phyloP scores from a whole-genome alignment of 2,329 filamentous ascomycete genomes.

The Fusarium humuli region DNA sequence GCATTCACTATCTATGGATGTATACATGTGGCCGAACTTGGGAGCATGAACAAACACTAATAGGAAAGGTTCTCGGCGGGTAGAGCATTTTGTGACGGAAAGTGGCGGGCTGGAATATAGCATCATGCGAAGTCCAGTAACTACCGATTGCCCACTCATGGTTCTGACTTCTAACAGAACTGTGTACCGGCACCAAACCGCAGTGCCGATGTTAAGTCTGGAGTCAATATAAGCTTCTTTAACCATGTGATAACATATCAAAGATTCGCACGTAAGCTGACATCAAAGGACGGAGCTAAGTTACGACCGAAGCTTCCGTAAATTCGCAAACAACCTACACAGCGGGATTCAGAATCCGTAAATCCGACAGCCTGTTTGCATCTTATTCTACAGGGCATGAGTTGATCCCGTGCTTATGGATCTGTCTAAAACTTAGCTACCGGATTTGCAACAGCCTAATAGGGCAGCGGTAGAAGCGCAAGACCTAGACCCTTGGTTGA shows the following conservation, averaged over 20 bases:
- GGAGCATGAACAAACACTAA: not conserved
- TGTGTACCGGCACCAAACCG: too few relatives aligned
- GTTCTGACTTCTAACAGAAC: too few relatives aligned
- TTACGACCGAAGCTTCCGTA: not conserved
- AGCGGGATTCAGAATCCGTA: not conserved
- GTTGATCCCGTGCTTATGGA: not conserved
- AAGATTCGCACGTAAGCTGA: not conserved
- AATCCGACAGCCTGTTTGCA: not conserved
- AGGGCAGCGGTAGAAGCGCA: not conserved
- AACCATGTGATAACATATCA: not conserved
- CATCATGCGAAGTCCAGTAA: too few relatives aligned
- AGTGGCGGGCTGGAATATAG: not conserved
- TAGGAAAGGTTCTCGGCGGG: not conserved
- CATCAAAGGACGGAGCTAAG: not conserved
- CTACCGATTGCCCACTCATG: too few relatives aligned
- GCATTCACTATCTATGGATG: not conserved
- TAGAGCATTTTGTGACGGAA: not conserved
- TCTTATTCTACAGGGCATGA: not conserved
- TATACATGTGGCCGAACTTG: not conserved
- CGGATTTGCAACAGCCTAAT: not conserved
- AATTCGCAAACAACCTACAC: too few relatives aligned
- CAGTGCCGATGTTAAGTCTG: too few relatives aligned
- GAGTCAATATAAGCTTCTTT: not conserved
- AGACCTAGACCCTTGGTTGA: not conserved
- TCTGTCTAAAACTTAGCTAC: not conserved